Percentiles rank a stretch among this genome's conserved stretches.
Evolutionary conservation across 2,329 filamentous ascomycete species (phyloP).

Genomic region (Podosphaera fusca): DNA sequence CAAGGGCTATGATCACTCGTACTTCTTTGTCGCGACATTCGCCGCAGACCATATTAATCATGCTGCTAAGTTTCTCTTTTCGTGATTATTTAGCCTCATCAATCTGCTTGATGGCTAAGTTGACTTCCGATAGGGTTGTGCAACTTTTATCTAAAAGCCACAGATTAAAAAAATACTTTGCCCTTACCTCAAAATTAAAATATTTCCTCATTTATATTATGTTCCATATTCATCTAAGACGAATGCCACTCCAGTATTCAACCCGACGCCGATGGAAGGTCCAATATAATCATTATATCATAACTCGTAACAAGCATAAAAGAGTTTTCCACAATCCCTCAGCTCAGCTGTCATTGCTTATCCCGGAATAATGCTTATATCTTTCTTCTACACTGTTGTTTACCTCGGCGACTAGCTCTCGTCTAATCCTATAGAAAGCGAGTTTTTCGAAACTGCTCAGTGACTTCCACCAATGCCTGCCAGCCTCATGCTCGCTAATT

Average conservation of each 20-base stretch:
- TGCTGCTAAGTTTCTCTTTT: slow-evolving; percentile 62
- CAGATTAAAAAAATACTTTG: too few species aligned
- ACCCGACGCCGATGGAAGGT: too few species aligned
- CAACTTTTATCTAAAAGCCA: too few species aligned
- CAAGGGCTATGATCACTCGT: slow-evolving; percentile 84
- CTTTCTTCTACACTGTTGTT: slow-evolving; percentile 12
- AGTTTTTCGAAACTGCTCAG: slow-evolving; percentile 75
- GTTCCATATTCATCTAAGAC: not conserved
- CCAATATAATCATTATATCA: slow-evolving; percentile 7
- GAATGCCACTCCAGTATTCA: too few species aligned
- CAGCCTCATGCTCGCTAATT: slow-evolving; percentile 68
- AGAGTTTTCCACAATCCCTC: slow-evolving; percentile 23
- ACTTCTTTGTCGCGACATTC: slow-evolving; percentile 88
- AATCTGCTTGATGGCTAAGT: not conserved
- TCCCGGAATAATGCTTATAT: slow-evolving; percentile 5
- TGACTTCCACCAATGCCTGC: slow-evolving; percentile 75
- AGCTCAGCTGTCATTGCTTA: slow-evolving; percentile 19
- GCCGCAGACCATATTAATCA: slow-evolving; percentile 76
- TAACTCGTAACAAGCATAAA: slow-evolving; percentile 8
- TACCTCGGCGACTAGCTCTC: slow-evolving; percentile 34
- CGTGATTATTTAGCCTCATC: slow-evolving; percentile 22
- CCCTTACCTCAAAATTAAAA: too few species aligned
- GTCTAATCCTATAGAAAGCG: slow-evolving; percentile 57
- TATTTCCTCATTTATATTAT: too few species aligned
- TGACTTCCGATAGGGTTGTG: too few species aligned